A percentile compares a stretch with the other conserved stretches of the same genome.
Conservation (phyloP, 148 eudicot genomes). For the Rhododendron ferrugineum region DNA sequence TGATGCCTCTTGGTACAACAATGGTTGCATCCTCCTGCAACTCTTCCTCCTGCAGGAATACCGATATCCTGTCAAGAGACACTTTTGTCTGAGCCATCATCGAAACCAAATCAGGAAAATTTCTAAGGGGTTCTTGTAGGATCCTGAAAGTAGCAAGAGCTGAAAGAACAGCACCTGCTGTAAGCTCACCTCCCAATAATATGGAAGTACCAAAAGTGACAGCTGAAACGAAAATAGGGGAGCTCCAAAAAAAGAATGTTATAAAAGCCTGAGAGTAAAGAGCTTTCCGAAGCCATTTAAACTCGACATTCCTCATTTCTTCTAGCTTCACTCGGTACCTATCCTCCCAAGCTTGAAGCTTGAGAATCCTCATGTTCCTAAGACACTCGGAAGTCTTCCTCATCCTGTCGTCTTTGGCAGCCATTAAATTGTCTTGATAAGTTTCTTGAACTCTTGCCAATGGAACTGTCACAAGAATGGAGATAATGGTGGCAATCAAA, state of each 20-base stretch:
- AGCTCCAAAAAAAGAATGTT: constrained; percentile 83
- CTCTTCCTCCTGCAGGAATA: constrained; percentile 69
- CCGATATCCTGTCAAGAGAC: constrained; percentile 75
- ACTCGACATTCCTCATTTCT: constrained; percentile 75
- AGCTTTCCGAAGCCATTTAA: constrained; percentile 73
- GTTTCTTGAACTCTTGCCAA: constrained; percentile 74
- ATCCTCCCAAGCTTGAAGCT: constrained; percentile 96
- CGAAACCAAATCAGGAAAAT: constrained; percentile 77
- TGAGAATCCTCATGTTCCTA: constrained; percentile 83
- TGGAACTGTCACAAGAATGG: constrained; percentile 66
- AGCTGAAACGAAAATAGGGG: constrained; percentile 85
- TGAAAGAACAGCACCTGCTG: constrained; percentile 82
- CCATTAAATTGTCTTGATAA: constrained; percentile 82
- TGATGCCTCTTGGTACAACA: constrained; percentile 42
- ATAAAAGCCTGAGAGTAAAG: constrained; percentile 80
- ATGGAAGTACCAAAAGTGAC: constrained; percentile 80
- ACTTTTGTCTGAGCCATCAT: constrained; percentile 94
- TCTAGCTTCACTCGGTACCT: constrained; percentile 55
- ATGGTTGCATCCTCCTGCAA: constrained; percentile 62
- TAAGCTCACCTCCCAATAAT: constrained; percentile 63
- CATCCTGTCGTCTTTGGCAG: constrained; percentile 88
- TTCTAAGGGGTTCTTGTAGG: constrained; percentile 83
- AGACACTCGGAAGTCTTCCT: constrained; percentile 79
- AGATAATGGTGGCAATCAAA: constrained; percentile 66
- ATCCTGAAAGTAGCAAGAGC: constrained; percentile 88